Evolutionary conservation across 202 grass and related monocot species (phyloP).

Genomic region (Schoenoplectus tabernaemontani): DNA sequence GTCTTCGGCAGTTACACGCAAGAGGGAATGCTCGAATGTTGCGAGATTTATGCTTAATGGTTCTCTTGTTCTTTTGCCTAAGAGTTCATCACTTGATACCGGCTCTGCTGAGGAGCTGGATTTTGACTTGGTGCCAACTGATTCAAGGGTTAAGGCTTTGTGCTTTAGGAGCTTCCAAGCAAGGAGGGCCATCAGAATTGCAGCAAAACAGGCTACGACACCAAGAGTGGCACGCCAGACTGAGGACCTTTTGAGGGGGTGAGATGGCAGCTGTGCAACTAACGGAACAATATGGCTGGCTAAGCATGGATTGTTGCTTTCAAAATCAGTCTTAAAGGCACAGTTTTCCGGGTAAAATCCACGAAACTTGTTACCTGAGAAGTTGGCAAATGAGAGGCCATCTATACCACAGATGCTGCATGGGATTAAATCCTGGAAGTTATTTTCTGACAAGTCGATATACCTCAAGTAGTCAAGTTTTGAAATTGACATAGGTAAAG

Average conservation of each 20-base stretch:
- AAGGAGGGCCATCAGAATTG: constrained; percentile 34
- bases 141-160: constrained; percentile 34
- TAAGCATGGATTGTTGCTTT: constrained; percentile 35
- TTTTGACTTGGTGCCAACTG: constrained; percentile 32
- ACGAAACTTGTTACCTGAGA: constrained; percentile 64
- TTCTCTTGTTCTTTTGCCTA: constrained; percentile 72
- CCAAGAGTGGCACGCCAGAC: constrained; percentile 42
- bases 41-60: constrained; percentile 92
- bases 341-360: constrained; percentile 46
- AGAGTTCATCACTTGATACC: constrained; percentile 71
- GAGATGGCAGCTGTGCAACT: constrained; percentile 26
- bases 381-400: constrained; percentile 65
- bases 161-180: constrained; percentile 38
- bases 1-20: constrained; percentile 75
- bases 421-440: constrained; percentile 58
- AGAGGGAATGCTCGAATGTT: constrained; percentile 73
- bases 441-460: constrained; percentile 82
- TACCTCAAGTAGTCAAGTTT: constrained; percentile 67
- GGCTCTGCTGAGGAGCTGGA: constrained; percentile 52
- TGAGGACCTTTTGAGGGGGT: constrained; percentile 22
- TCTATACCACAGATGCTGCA: constrained; percentile 68
- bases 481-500: constrained; percentile 55
- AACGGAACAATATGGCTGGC: constrained; percentile 26
- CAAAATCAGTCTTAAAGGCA: constrained; percentile 18
- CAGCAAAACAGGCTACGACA: constrained; percentile 14